These are phyloP conservation scores for Leishmania tropica DNA, from an alignment of 208 protist species.

Conservation along the genomic window DNA sequence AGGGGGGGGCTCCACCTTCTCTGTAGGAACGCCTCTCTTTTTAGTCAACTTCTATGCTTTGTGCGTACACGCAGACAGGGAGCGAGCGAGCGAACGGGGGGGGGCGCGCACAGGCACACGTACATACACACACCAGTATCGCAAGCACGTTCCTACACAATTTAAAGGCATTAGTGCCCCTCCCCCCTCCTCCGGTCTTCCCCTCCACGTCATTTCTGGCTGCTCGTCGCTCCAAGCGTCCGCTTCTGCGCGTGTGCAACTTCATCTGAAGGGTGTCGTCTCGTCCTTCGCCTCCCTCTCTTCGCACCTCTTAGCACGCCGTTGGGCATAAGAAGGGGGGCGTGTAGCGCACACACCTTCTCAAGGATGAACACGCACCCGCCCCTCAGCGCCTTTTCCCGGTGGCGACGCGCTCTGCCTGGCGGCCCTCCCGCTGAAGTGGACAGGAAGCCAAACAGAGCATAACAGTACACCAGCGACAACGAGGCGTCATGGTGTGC, in stretches of 20 bases:
- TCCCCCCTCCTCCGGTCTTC: neutral
- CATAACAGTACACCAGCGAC: neutral
- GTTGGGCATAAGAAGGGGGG: neutral
- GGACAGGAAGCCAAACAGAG: neutral
- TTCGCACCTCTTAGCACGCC: neutral
- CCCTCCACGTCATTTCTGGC: neutral
- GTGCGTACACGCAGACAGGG: neutral
- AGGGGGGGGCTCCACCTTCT: neutral
- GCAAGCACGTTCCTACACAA: neutral
- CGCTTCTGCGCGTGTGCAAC: neutral
- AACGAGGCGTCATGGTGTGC: neutral
- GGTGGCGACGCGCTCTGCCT: neutral
- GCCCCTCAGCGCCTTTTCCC: neutral
- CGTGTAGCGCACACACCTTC: neutral
- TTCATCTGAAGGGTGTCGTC: neutral
- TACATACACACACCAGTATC: neutral
- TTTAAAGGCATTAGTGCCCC: neutral
- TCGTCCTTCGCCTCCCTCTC: neutral
- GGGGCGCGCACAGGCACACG: neutral
- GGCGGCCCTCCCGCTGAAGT: neutral
- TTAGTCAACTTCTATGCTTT: neutral
- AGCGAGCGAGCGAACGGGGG: no score
- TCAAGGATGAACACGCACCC: neutral
- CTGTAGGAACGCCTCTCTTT: neutral
- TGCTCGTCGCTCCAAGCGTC: neutral